These are phyloP conservation scores for Aspergillus panamensis DNA, from an alignment of 495 filamentous ascomycete species.

Conservation along the genomic window DNA sequence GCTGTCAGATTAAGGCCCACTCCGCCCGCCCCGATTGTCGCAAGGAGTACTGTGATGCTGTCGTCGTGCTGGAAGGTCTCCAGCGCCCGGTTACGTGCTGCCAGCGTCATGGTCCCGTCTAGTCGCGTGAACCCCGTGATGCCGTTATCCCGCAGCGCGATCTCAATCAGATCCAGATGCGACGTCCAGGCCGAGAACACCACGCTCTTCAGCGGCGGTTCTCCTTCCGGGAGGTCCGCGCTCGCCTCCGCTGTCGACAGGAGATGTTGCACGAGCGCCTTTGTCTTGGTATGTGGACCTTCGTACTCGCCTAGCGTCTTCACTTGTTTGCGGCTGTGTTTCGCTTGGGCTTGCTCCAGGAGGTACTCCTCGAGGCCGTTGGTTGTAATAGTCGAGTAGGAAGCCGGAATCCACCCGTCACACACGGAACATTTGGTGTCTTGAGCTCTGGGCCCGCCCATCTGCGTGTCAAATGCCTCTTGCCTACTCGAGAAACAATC, in stretches of 20 bases:
- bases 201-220: conserved; percentile 79
- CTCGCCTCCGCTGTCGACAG: conserved; percentile 57
- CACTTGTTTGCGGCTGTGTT: conserved; percentile 49
- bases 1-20: conserved; percentile 87
- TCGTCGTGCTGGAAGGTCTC: conserved; percentile 71
- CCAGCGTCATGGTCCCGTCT: conserved; percentile 80
- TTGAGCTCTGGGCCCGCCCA: conserved; percentile 12
- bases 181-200: conserved; percentile 93
- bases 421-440: conserved; percentile 63
- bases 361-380: conserved; percentile 56
- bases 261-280: conserved; percentile 68
- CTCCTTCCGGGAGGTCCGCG: conserved; percentile 48
- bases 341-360: conserved; percentile 50
- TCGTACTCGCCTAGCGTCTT: conserved; percentile 67
- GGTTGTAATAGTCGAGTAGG: conserved; percentile 64
- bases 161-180: conserved; percentile 88
- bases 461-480: conserved; percentile 24
- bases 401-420: conserved; percentile 51
- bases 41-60: conserved; percentile 71
- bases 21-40: conserved; percentile 89
- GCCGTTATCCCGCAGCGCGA: conserved; percentile 65
- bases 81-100: conserved; percentile 66
- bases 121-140: conserved; percentile 69
- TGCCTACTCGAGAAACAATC: conserved; percentile 57
- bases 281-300: conserved; percentile 88